Evolutionary conservation across 768 basidiomycete species (phyloP).

Genomic region (Coprinopsis strossmayeri): DNA sequence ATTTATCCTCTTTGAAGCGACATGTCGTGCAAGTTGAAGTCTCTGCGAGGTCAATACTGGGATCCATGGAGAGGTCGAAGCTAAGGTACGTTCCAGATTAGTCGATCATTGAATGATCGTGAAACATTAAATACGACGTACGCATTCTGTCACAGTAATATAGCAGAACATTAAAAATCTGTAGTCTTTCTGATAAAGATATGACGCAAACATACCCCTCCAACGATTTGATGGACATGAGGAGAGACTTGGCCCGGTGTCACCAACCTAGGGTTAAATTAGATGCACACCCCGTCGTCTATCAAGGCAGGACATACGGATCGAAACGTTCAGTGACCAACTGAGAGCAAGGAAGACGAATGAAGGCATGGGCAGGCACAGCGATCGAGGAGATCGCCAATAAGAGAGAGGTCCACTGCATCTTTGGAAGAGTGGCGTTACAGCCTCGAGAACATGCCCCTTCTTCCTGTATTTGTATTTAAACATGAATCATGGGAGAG

Average conservation of each 20-base stretch:
- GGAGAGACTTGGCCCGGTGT: conserved; percentile 9
- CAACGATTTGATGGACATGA: conserved; percentile 10
- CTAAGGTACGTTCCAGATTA: background rate
- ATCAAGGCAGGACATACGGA: conserved; percentile 3
- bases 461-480: too few relatives aligned
- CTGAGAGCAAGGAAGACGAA: conserved; percentile 7
- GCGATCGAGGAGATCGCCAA: background rate
- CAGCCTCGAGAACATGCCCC: too few relatives aligned
- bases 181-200: too few relatives aligned
- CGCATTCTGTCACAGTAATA: too few relatives aligned
- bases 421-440: too few relatives aligned
- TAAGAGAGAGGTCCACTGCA: background rate
- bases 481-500: too few relatives aligned
- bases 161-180: too few relatives aligned
- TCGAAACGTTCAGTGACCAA: conserved; percentile 10
- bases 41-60: conserved; percentile 7
- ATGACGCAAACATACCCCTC: conserved; percentile 6
- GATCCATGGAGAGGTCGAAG: conserved; percentile 10
- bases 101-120: background rate
- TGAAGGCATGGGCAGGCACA: conserved; percentile 1
- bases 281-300: too few relatives aligned
- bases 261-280: background rate
- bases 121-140: background rate
- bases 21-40: conserved; percentile 11
- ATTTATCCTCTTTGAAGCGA: conserved; percentile 11